A percentile compares a stretch with the other conserved stretches of the same genome.
phyloP scores from a whole-genome alignment of 108 stramenopile species.

The Cyclotella baltica region DNA sequence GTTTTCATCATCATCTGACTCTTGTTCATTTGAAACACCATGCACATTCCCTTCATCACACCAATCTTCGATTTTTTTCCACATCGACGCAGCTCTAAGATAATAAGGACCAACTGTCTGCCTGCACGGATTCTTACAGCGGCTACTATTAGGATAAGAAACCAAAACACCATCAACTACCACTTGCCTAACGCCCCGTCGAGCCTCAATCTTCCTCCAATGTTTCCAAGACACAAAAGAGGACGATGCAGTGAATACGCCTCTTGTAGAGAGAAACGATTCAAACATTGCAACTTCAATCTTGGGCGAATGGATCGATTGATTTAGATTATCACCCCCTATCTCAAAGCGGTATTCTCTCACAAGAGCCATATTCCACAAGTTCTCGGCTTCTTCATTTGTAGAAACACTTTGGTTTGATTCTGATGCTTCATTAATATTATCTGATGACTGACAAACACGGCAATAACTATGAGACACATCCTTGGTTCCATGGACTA shows the following conservation, averaged over 20 bases:
- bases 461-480: constrained; percentile 17
- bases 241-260: constrained; percentile 41
- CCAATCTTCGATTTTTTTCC: constrained; percentile 58
- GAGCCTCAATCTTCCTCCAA: constrained; percentile 40
- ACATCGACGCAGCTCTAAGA: constrained; percentile 55
- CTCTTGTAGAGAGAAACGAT: constrained; percentile 30
- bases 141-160: not conserved
- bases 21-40: not conserved
- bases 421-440: too few species aligned
- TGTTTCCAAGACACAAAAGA: constrained; percentile 50
- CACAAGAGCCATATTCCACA: constrained; percentile 37
- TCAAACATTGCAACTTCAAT: too few species aligned
- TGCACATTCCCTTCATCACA: constrained; percentile 26
- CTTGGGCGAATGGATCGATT: constrained; percentile 19
- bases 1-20: too few species aligned
- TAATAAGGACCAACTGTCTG: constrained; percentile 48
- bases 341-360: constrained; percentile 37
- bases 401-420: too few species aligned
- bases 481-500: constrained; percentile 21
- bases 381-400: constrained; percentile 21
- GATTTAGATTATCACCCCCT: not conserved
- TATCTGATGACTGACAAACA: not conserved
- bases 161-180: too few species aligned
- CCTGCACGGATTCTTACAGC: not conserved
- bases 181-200: not conserved